Base-by-base conservation (phyloP, 306 rosid genomes). In the Vigna angularis region DNA sequence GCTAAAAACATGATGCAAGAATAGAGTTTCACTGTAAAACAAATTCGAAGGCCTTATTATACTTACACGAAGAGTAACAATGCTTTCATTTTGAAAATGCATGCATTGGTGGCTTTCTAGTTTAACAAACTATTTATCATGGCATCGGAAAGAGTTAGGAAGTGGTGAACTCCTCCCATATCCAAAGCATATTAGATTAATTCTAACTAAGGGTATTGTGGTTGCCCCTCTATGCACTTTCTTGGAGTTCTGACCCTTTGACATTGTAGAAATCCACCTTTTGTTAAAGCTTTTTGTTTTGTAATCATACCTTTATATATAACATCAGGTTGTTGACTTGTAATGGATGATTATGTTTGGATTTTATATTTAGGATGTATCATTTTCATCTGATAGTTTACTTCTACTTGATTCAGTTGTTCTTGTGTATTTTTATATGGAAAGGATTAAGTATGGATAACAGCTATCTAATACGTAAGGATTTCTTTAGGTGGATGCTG, bases 401-500 rank as follows among this genome's bases (percentile, higher is more conserved):
- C 74, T 61, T 84, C 52, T 72, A 67, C 48, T 72, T 53, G 32
- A 82, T 78, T 66, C 4, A 58, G 22, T 76, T 77, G 15, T 59
- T 69, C 45, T 58, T 17, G 20, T 61, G 44, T 47, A 63, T 63
- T 63, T 65, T 77, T 17, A 72, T 56, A n/a, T 49, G 40, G 49
- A 82, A 20, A 70, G 7, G 47, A 16, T 50, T 18, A 51, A 36
- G 44, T 44, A 64, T 38, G 73, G 79, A 74, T 74, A 30, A 74
- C 77, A 53, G 14, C 70, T 17, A 56, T 78, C 63, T 80, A 79
- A 80, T 79, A 58, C 30, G 24, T 80, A 76, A 83, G 52, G 73
- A 70, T 71, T 73, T 67, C 81, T 72, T 77, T 79, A 96, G 99
- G 98, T 96, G 86, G 99, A 91, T 86, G 98, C 94, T 85, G 97